Evolutionary conservation across 2,329 filamentous ascomycete species (phyloP).

Genomic region (Aspergillus pseudonomiae): DNA sequence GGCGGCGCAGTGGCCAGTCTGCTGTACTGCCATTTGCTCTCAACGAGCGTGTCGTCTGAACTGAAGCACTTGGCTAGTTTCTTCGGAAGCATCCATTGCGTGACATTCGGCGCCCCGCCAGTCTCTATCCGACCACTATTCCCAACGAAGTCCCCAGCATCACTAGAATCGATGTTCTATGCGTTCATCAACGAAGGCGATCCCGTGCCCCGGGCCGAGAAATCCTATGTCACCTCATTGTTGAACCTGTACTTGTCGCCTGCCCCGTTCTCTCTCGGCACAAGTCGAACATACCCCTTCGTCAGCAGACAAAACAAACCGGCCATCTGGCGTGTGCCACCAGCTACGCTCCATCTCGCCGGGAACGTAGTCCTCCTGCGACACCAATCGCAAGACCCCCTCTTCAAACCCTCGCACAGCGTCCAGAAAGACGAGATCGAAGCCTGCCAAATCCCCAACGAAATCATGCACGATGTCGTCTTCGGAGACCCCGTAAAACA

Average conservation of each 20-base stretch:
- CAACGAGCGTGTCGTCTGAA: slow-evolving; percentile 58
- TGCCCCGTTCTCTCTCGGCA: slow-evolving; percentile 42
- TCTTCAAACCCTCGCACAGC: background rate
- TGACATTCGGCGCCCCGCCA: slow-evolving; percentile 84
- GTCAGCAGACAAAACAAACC: slow-evolving; percentile 30
- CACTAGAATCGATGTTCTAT: slow-evolving; percentile 68
- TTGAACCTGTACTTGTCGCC: slow-evolving; percentile 71
- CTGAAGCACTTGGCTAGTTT: slow-evolving; percentile 68
- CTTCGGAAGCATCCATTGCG: slow-evolving; percentile 80
- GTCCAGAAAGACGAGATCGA: slow-evolving; percentile 60
- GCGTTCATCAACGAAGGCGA: slow-evolving; percentile 86
- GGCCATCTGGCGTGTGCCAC: slow-evolving; percentile 16
- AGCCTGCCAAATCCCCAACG: slow-evolving; percentile 69
- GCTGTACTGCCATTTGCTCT: slow-evolving; percentile 80
- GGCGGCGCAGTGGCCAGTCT: slow-evolving; percentile 82
- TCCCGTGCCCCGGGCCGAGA: slow-evolving; percentile 76
- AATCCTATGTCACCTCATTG: slow-evolving; percentile 72
- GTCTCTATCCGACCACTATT: slow-evolving; percentile 70
- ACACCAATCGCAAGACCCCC: background rate
- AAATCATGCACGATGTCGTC: slow-evolving; percentile 68
- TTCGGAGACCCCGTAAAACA: slow-evolving; percentile 84
- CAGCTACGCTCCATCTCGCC: slow-evolving; percentile 64
- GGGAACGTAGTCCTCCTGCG: slow-evolving; percentile 70
- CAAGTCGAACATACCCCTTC: slow-evolving; percentile 13
- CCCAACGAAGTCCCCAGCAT: slow-evolving; percentile 53